Evolutionary conservation across 148 eudicot species (phyloP), one percentile per base, ranked within the genome.

Genomic region (Spergularia bocconei): DNA sequence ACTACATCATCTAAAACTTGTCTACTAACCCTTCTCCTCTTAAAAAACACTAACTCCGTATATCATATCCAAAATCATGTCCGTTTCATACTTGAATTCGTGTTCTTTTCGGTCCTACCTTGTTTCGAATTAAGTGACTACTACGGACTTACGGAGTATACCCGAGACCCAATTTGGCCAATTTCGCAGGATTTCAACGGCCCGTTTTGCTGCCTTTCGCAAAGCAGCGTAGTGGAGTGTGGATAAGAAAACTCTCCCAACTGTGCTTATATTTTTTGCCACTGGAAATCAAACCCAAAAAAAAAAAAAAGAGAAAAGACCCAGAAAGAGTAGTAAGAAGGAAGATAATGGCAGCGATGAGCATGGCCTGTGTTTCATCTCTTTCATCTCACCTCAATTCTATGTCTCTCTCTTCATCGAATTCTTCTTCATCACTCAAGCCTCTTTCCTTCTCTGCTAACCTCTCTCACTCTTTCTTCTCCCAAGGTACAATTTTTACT

Each of bases 381-480:
- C 85, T 91, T 39, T 79, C 91, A 58, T 65, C 81, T 17, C 85
- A 82, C 1, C 70, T 92, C 74, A 75, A 69, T 53, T 54, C 77
- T 12, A 84, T 86, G 62, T 83, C 91, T 36, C 79, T 90, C 71
- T 55, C 82, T 44, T 70, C 81, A 6, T 23, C 25, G 1, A 23
- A n/a, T n/a, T 1, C 48, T 44, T 44, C 48, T 44, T 44, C 82
- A 5, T 69, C 80, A 17, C 54, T 71, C 48, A 85, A 60, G 70
- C 80, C 91, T 13, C 90, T 93, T 65, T 74, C 92, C 71, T 89
- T 84, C 72, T 91, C 91, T 25, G 55, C 85, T 47, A 77, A 56
- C 70, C 63, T 86, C 10, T 86, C 91, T 17, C 82, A 52, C 11
- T 72, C 81, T 71, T 50, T 74, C 33, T 89, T 91, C 82, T 82